phyloP scores from a whole-genome alignment of 768 basidiomycete species.

The Macrolepiota dolichaula region DNA sequence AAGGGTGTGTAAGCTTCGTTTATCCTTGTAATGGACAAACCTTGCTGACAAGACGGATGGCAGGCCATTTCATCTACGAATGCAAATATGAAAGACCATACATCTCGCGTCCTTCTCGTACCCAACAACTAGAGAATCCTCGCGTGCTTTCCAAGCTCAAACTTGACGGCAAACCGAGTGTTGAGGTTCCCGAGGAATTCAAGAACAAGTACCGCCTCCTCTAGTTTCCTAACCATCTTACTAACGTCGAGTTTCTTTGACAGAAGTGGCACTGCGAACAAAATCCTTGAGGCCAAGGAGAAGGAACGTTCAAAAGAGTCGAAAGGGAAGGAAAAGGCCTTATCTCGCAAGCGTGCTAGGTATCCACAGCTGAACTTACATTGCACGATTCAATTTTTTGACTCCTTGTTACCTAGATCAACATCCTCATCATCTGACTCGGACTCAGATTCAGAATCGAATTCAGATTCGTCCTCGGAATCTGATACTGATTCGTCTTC shows the following conservation, averaged over 20 bases:
- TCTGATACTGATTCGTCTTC: slow-evolving; percentile 40
- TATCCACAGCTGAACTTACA: not conserved
- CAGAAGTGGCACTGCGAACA: slow-evolving; percentile 80
- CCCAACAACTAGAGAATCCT: slow-evolving; percentile 82
- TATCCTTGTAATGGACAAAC: not conserved
- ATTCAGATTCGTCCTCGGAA: slow-evolving; percentile 38
- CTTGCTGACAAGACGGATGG: not conserved
- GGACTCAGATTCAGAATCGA: slow-evolving; percentile 38
- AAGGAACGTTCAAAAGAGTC: slow-evolving; percentile 57
- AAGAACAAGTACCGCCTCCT: slow-evolving; percentile 54
- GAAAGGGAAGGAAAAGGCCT: slow-evolving; percentile 25
- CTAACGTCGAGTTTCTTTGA: not conserved
- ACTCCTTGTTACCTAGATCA: slow-evolving; percentile 12
- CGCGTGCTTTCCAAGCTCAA: slow-evolving; percentile 61
- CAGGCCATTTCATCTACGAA: slow-evolving; percentile 90
- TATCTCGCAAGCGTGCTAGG: slow-evolving; percentile 6
- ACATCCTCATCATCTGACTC: slow-evolving; percentile 32
- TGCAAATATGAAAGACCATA: slow-evolving; percentile 84
- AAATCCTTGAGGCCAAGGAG: slow-evolving; percentile 80
- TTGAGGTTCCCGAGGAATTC: slow-evolving; percentile 91
- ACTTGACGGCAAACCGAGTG: slow-evolving; percentile 68
- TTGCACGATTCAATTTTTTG: not conserved
- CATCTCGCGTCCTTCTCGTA: slow-evolving; percentile 84
- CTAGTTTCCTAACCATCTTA: not conserved
- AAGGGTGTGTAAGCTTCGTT: slow-evolving; percentile 40